Evolutionary conservation across 1,284 basidiomycete genomes (phyloP).

Genomic region (Agroathelia rolfsii): DNA sequence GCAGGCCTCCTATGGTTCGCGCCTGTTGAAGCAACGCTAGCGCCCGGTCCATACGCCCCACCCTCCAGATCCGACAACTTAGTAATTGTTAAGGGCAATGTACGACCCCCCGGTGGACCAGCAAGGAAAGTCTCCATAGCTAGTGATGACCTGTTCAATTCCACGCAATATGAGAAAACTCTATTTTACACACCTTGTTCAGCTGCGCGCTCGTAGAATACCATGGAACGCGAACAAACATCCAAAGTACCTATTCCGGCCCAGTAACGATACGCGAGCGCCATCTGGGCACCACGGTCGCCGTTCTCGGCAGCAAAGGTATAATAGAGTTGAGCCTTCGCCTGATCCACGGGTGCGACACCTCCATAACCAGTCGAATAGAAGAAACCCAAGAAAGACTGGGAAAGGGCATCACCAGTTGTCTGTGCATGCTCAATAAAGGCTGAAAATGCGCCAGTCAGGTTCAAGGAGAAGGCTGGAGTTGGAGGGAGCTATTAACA

Average conservation of each 20-base stretch:
- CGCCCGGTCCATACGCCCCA: slow-evolving; percentile 88
- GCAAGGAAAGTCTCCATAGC: slow-evolving; percentile 67
- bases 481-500: slow-evolving; percentile 73
- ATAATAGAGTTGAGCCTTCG: slow-evolving; percentile 82
- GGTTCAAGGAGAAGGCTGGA: slow-evolving; percentile 48
- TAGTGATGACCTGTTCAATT: too few species aligned
- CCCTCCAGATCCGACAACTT: slow-evolving; percentile 85
- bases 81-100: slow-evolving; percentile 75
- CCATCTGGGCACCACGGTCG: slow-evolving; percentile 83
- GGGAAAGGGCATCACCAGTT: slow-evolving; percentile 76
- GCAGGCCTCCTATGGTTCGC: slow-evolving; percentile 61
- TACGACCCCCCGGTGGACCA: slow-evolving; percentile 87
- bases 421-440: slow-evolving; percentile 51
- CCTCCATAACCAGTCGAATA: slow-evolving; percentile 76
- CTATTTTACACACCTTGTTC: slow-evolving; percentile 66
- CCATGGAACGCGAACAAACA: slow-evolving; percentile 71
- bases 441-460: slow-evolving; percentile 48
- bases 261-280: slow-evolving; percentile 92
- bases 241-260: slow-evolving; percentile 88
- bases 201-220: slow-evolving; percentile 84
- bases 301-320: slow-evolving; percentile 88
- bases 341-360: slow-evolving; percentile 58
- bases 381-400: slow-evolving; percentile 80
- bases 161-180: too few species aligned
- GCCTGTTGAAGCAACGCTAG: slow-evolving; percentile 83